Base-by-base conservation (phyloP, 352 stramenopile genomes). In the Aphanomyces cochlioides region DNA sequence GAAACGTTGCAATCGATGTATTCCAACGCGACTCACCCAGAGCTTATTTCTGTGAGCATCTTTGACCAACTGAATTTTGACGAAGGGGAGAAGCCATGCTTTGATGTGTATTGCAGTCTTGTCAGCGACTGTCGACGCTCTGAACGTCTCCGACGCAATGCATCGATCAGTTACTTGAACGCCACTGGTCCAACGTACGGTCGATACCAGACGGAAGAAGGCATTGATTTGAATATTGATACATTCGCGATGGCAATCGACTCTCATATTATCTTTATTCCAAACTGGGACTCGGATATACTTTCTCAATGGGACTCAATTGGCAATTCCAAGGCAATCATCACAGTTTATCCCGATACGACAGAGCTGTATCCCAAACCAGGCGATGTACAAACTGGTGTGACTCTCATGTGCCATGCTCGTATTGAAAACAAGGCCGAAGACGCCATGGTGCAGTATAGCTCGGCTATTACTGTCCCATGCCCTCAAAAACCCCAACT, bases 181-280 rank as follows among this genome's bases (percentile, higher is more conserved):
- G 85, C 85, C 0, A 91, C 79, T 71, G 57, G 85, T 10, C 85
- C 85, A 0, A 93, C 85, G 19, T 76, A 76, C 15, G 85, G 82
- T 19, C 79, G 85, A 10, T 91, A 89, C 61, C 78, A 85, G 73
- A 88, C 85, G 17, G 85, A 90, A 70, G 82, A 87, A 47, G 82
- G 79, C 40, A 89, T 93, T 66, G 79, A 76, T 19, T 75, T 89
- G 64, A 8, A 21, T 19, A 21, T 48, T 19, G 85, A 93, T 59
- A 79, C 90, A 69, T 93, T 93, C 47, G 90, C 81, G 68, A 78
- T 93, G 72, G 75, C 81, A 15, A 89, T 93, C 68, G 85, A 93
- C 73, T 91, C 85, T 67, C 85, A 93, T 73, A 69, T 93, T 34
- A 56, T 93, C 36, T 93, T 93, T 70, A 79, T 90, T 39, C 75